Conservation (phyloP, 352 stramenopile species). For the Thalassiosira hispida region DNA sequence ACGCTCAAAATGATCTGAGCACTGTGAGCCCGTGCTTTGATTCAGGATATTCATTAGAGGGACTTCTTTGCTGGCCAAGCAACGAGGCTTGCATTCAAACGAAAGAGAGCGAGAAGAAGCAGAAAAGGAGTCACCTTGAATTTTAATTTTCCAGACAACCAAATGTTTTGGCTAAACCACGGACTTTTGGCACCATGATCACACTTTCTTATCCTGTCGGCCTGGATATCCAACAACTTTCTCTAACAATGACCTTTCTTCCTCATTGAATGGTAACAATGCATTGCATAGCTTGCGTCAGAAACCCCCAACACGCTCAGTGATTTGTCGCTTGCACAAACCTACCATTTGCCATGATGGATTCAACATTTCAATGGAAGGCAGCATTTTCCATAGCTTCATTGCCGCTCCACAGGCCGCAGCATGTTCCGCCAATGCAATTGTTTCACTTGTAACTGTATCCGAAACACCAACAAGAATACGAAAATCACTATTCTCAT, state of each 20-base stretch:
- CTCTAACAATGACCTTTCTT: constrained; percentile 14
- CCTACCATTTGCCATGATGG: not conserved
- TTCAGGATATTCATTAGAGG: not conserved
- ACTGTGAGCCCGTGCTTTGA: not conserved
- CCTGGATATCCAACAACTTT: constrained; percentile 24
- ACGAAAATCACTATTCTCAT: not conserved
- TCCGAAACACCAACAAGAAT: constrained; percentile 36
- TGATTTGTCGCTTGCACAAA: constrained; percentile 30
- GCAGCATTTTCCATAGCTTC: constrained; percentile 32
- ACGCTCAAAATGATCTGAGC: constrained; percentile 4
- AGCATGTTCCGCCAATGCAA: constrained; percentile 20
- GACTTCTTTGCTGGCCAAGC: not conserved
- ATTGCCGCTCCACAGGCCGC: constrained; percentile 12
- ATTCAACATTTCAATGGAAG: constrained; percentile 20
- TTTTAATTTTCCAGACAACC: too few relatives aligned
- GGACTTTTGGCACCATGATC: not conserved
- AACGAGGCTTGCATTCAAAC: too few relatives aligned
- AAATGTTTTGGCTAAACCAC: too few relatives aligned
- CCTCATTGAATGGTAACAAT: constrained; percentile 23
- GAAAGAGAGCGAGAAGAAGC: too few relatives aligned
- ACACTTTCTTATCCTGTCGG: not conserved
- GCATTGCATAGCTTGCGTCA: constrained; percentile 22
- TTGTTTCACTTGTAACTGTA: constrained; percentile 18
- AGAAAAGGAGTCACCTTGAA: too few relatives aligned
- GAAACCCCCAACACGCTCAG: not conserved